These are phyloP conservation scores for Bimuria novae-zelandiae DNA, from an alignment of 2,329 filamentous ascomycete species.

Conservation along the genomic window DNA sequence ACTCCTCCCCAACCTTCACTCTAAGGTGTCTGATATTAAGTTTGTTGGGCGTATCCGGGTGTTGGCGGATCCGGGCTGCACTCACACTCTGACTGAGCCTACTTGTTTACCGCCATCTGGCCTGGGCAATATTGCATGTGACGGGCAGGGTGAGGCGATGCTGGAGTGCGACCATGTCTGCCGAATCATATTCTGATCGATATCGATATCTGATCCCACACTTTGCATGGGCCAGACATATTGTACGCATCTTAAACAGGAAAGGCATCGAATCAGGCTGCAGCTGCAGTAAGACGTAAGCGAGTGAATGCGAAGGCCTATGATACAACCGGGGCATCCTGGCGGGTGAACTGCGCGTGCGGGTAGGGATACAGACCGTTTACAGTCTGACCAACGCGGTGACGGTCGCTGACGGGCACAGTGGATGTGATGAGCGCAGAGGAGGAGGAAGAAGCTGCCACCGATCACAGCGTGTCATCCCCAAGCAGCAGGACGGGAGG, in stretches of 20 bases:
- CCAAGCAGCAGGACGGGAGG: slow-evolving; percentile 7
- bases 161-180: neutral
- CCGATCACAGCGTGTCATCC: neutral
- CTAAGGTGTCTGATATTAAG: no score
- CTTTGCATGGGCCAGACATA: neutral
- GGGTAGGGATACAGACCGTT: slow-evolving; percentile 11
- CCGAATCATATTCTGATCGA: neutral
- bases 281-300: slow-evolving; percentile 1
- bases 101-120: neutral
- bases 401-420: neutral
- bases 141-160: neutral
- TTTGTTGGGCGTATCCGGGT: no score
- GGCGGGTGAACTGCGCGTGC: slow-evolving; percentile 16
- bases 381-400: neutral
- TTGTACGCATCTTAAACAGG: neutral
- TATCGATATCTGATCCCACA: neutral
- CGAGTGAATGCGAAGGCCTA: slow-evolving; percentile 1
- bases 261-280: neutral
- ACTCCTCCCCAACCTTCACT: no score
- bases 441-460: neutral
- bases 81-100: no score
- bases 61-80: no score
- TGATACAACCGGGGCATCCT: slow-evolving; percentile 10
- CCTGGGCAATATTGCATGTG: neutral
- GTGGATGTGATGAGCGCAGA: slow-evolving; percentile 2